Percentiles rank a stretch among this genome's conserved stretches.
Evolutionary conservation across 805 yeast species (phyloP).

Genomic region (Kuraishia piskuri): DNA sequence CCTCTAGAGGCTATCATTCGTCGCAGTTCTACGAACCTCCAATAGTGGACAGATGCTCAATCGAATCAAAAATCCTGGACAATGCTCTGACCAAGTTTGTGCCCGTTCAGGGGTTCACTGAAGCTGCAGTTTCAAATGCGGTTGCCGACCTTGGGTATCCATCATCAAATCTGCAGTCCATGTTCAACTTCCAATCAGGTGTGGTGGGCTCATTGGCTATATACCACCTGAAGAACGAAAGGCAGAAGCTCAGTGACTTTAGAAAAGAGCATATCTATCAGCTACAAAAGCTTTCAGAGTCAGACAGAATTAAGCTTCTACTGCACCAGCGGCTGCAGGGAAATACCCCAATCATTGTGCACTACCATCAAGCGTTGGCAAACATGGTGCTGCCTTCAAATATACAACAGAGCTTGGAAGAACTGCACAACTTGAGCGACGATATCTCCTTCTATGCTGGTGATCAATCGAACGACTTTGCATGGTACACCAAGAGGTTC

Average conservation of each 20-base stretch:
- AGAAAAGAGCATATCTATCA: slow-evolving; percentile 15
- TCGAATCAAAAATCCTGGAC: slow-evolving; percentile 29
- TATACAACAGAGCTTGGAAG: slow-evolving; percentile 45
- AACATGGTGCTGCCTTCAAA: slow-evolving; percentile 60
- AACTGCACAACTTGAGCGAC: slow-evolving; percentile 69
- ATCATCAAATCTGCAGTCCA: slow-evolving; percentile 12
- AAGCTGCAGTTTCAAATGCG: slow-evolving; percentile 33
- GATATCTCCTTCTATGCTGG: slow-evolving; percentile 78
- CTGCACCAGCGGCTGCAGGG: slow-evolving; percentile 38
- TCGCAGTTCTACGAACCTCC: slow-evolving; percentile 30
- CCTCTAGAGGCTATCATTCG: slow-evolving; percentile 28
- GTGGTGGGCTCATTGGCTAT: slow-evolving; percentile 32
- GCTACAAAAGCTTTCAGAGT: slow-evolving; percentile 10
- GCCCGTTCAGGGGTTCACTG: slow-evolving; percentile 37
- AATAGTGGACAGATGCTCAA: slow-evolving; percentile 17
- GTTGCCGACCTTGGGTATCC: slow-evolving; percentile 28
- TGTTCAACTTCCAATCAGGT: slow-evolving; percentile 14
- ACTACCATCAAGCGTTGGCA: slow-evolving; percentile 45
- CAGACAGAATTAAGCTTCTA: slow-evolving; percentile 18
- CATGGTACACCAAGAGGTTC: slow-evolving; percentile 88
- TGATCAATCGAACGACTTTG: slow-evolving; percentile 70
- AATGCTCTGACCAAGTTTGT: slow-evolving; percentile 24
- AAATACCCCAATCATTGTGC: slow-evolving; percentile 38
- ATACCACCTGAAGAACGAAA: slow-evolving; percentile 35
- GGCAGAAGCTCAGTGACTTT: slow-evolving; percentile 26